These are phyloP conservation scores for Gossypium ekmanianum DNA, from an alignment of 345 rosid genomes.

Conservation along the genomic window DNA sequence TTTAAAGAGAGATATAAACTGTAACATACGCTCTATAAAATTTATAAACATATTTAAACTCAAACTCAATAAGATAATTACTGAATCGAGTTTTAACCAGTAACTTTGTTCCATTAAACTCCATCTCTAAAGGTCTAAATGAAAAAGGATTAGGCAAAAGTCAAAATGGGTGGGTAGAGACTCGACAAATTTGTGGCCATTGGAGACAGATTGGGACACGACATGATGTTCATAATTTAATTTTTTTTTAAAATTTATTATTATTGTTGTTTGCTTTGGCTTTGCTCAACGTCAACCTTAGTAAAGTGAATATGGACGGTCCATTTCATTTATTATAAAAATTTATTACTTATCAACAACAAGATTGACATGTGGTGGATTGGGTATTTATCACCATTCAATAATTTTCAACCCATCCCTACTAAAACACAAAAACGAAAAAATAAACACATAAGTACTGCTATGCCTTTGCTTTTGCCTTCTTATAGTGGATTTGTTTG, in stretches of 20 bases:
- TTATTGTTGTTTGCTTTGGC: constrained; percentile 25
- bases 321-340: constrained; percentile 1
- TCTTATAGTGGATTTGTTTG: not conserved
- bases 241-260: no score
- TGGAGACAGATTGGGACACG: constrained; percentile 11
- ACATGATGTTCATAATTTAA: constrained; percentile 1
- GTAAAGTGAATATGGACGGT: constrained; percentile 27
- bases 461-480: not conserved
- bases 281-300: constrained; percentile 45
- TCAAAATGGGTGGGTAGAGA: constrained; percentile 47
- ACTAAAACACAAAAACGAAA: not conserved
- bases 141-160: constrained; percentile 22
- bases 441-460: not conserved
- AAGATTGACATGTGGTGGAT: constrained; percentile 6
- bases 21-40: accelerated
- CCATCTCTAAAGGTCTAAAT: no score
- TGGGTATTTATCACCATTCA: not conserved
- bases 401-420: not conserved
- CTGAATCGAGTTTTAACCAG: no score
- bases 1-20: no score
- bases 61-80: no score
- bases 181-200: constrained; percentile 22
- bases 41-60: no score
- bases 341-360: not conserved
- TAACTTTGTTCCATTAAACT: no score